phyloP scores from a whole-genome alignment of 371 early-diverging fungal genomes.

The Pancytospora epiphaga region DNA sequence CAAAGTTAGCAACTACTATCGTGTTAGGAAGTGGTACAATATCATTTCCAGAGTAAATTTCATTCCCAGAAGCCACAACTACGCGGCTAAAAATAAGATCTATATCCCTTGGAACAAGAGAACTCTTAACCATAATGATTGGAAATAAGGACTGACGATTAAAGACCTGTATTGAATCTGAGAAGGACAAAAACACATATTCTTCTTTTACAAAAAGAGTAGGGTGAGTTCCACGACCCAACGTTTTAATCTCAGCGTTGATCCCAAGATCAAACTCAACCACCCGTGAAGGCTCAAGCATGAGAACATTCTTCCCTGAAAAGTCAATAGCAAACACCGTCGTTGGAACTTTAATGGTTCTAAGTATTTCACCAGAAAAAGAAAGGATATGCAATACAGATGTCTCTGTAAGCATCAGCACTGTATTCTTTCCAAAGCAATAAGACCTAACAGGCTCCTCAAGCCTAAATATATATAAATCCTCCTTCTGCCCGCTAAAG shows the following conservation, averaged over 20 bases:
- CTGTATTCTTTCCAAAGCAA: not conserved
- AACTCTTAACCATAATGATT: not conserved
- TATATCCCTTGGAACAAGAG: not conserved
- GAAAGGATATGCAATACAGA: not conserved
- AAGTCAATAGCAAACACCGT: not conserved
- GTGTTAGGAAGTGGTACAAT: not conserved
- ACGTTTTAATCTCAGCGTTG: not conserved
- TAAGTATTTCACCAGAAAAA: not conserved
- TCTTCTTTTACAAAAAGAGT: not conserved
- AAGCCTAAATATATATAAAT: not conserved
- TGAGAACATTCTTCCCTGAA: not conserved
- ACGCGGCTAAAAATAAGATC: not conserved
- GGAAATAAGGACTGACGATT: not conserved
- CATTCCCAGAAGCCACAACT: not conserved
- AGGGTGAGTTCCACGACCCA: not conserved
- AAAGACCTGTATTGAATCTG: conserved; percentile 5
- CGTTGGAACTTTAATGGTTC: not conserved
- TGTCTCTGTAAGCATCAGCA: not conserved
- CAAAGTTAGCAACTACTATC: too few species aligned
- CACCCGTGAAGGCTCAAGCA: not conserved
- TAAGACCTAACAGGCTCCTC: not conserved
- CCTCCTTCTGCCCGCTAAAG: not conserved
- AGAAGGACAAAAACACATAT: not conserved
- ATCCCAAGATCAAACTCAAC: not conserved
- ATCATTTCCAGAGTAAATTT: not conserved